Percentiles rank a stretch among this genome's conserved stretches.
phyloP scores from a whole-genome alignment of 495 filamentous ascomycete species.

The Penicillium lividum region DNA sequence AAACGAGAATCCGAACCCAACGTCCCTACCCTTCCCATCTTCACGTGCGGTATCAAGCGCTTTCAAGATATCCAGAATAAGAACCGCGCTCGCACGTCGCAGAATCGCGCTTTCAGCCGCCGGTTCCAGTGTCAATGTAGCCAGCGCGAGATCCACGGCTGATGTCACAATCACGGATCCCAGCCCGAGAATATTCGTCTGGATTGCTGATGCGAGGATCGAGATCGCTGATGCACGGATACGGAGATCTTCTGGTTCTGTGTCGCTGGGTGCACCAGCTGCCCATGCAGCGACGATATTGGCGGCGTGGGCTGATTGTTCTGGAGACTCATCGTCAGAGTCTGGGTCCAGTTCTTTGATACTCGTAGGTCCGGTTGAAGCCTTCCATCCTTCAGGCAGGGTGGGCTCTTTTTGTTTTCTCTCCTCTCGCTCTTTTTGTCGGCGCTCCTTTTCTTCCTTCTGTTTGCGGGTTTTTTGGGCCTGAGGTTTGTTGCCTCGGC shows the following conservation, averaged over 20 bases:
- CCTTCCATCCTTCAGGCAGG: constrained; percentile 36
- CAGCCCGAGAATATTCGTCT: constrained; percentile 65
- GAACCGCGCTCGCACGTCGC: constrained; percentile 68
- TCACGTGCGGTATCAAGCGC: constrained; percentile 61
- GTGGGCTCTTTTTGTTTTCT: constrained; percentile 30
- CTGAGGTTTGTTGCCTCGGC: constrained; percentile 57
- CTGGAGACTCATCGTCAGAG: constrained; percentile 46
- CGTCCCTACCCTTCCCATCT: constrained; percentile 39
- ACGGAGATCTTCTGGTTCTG: constrained; percentile 69
- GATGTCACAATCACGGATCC: constrained; percentile 53
- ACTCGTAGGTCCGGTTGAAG: constrained; percentile 22
- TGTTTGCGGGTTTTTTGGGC: constrained; percentile 54
- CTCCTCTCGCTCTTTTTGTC: constrained; percentile 46
- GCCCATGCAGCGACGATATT: constrained; percentile 77
- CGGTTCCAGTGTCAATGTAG: constrained; percentile 65
- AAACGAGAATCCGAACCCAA: constrained; percentile 64
- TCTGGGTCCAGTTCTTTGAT: constrained; percentile 21
- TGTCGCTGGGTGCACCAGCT: constrained; percentile 53
- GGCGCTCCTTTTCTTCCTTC: constrained; percentile 49
- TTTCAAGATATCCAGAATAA: constrained; percentile 66
- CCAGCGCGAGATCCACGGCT: constrained; percentile 66
- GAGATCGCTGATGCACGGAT: constrained; percentile 77
- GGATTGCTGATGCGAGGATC: constrained; percentile 64
- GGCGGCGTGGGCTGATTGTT: constrained; percentile 55
- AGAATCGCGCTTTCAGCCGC: constrained; percentile 67